A percentile compares a stretch with the other conserved stretches of the same genome.
Evolutionary conservation across 192 early-diverging fungal genomes (phyloP).

Genomic region (Gryganskiella cystojenkinii): DNA sequence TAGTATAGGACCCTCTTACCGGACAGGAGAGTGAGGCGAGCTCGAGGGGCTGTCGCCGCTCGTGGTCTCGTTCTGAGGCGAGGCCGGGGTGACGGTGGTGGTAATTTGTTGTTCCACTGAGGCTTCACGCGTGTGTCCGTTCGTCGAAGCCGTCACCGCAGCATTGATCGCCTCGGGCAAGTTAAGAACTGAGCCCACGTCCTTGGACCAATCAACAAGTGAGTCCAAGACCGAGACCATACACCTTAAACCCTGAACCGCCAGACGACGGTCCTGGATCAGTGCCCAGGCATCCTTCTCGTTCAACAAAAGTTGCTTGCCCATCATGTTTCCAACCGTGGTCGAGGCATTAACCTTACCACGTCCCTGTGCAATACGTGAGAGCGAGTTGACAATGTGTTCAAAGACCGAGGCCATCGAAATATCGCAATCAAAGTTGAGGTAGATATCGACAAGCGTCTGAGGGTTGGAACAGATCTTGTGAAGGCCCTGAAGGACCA

Average conservation of each 20-base stretch:
- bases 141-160: background rate
- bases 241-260: slow-evolving; percentile 63
- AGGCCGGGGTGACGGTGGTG: slow-evolving; percentile 12
- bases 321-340: slow-evolving; percentile 55
- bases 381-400: slow-evolving; percentile 77
- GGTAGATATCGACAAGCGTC: slow-evolving; percentile 88
- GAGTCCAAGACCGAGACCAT: slow-evolving; percentile 71
- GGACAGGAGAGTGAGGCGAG: slow-evolving; percentile 19
- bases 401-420: slow-evolving; percentile 90
- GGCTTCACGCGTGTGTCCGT: slow-evolving; percentile 29
- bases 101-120: slow-evolving; percentile 19
- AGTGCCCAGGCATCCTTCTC: slow-evolving; percentile 51
- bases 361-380: slow-evolving; percentile 57
- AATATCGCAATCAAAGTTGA: slow-evolving; percentile 94
- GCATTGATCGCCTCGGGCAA: slow-evolving; percentile 32
- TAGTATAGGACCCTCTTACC: too few relatives aligned
- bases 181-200: slow-evolving; percentile 35
- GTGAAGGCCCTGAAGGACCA: slow-evolving; percentile 77
- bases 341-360: slow-evolving; percentile 48
- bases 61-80: slow-evolving; percentile 21
- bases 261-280: slow-evolving; percentile 55
- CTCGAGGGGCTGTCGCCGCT: slow-evolving; percentile 14
- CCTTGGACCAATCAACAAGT: slow-evolving; percentile 75
- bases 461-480: slow-evolving; percentile 79
- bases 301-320: slow-evolving; percentile 49